Evolutionary conservation across 257 asterid genomes (phyloP).

Genomic region (Forsythia suspensa): DNA sequence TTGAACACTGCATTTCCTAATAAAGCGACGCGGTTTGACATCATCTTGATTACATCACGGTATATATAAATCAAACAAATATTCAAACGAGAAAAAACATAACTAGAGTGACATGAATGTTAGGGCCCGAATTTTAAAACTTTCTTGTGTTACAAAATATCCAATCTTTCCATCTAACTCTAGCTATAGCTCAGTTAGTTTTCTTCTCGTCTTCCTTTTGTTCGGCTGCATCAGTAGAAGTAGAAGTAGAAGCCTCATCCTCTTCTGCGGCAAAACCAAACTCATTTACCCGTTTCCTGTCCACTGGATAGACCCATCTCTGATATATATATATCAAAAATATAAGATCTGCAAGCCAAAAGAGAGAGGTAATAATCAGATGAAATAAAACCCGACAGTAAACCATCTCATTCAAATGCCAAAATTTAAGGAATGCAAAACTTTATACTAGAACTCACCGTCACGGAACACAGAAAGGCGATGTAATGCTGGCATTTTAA

Average conservation of each 20-base stretch:
- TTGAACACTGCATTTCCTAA: background rate
- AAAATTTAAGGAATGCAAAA: background rate
- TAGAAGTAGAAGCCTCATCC: conserved; percentile 43
- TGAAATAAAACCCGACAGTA: background rate
- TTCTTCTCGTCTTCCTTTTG: conserved; percentile 74
- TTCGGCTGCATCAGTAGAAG: conserved; percentile 34
- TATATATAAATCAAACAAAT: background rate
- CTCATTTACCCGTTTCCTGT: conserved; percentile 89
- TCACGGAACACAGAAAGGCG: conserved; percentile 99
- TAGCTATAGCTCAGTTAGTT: conserved; percentile 55
- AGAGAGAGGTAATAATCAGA: background rate
- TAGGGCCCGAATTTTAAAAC: background rate
- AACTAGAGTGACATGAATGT: background rate
- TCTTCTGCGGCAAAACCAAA: conserved; percentile 96
- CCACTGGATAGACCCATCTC: conserved; percentile 91
- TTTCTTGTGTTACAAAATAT: background rate
- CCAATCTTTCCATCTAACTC: background rate
- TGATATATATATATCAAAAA: conserved; percentile 84
- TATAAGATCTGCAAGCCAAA: conserved; percentile 70
- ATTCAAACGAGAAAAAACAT: background rate
- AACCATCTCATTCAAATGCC: background rate
- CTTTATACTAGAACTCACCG: conserved; percentile 56
- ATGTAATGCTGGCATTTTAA: conserved; percentile 92
- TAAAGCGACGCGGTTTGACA: background rate
- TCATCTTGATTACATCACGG: background rate